A percentile compares a stretch with the other conserved stretches of the same genome.
phyloP scores from a whole-genome alignment of 2,329 filamentous ascomycete genomes.

The Botrytis fabae region DNA sequence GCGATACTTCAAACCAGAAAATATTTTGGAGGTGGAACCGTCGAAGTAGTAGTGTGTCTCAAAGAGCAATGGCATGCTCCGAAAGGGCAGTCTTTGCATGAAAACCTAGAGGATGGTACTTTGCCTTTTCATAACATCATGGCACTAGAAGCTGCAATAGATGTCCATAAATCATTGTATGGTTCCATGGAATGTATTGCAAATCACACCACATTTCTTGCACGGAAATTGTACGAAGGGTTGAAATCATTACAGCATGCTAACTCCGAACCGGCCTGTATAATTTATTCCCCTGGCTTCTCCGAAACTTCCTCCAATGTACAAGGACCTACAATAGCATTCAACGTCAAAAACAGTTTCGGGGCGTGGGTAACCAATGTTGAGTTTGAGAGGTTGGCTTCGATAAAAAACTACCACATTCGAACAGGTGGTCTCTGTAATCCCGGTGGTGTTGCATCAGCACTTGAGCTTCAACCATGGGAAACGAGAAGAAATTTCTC shows the following conservation, averaged over 20 bases:
- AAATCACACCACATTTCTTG: conserved; percentile 68
- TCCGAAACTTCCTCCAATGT: conserved; percentile 37
- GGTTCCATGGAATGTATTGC: conserved; percentile 69
- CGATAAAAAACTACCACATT: conserved; percentile 76
- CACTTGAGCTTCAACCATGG: conserved; percentile 72
- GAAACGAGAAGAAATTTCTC: conserved; percentile 86
- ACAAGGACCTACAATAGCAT: conserved; percentile 76
- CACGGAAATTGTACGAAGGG: conserved; percentile 56
- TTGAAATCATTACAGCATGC: conserved; percentile 64
- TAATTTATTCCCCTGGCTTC: conserved; percentile 40
- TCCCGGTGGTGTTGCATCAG: conserved; percentile 77
- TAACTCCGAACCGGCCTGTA: conserved; percentile 50
- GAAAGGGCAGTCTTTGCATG: conserved; percentile 72
- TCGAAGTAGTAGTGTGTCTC: conserved; percentile 81
- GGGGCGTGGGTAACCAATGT: conserved; percentile 77
- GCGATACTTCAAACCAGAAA: conserved; percentile 63
- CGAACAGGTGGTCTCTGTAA: conserved; percentile 91
- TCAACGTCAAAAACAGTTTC: conserved; percentile 71
- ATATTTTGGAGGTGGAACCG: conserved; percentile 94
- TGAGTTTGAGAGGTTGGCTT: conserved; percentile 85
- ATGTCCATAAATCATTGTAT: conserved; percentile 68
- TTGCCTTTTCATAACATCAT: conserved; percentile 88
- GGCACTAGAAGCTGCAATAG: conserved; percentile 73
- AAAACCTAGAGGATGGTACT: conserved; percentile 86
- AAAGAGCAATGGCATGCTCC: conserved; percentile 80